Evolutionary conservation across 1,139 yeast genomes (phyloP).

Genomic region (Protomyces pachydermus): DNA sequence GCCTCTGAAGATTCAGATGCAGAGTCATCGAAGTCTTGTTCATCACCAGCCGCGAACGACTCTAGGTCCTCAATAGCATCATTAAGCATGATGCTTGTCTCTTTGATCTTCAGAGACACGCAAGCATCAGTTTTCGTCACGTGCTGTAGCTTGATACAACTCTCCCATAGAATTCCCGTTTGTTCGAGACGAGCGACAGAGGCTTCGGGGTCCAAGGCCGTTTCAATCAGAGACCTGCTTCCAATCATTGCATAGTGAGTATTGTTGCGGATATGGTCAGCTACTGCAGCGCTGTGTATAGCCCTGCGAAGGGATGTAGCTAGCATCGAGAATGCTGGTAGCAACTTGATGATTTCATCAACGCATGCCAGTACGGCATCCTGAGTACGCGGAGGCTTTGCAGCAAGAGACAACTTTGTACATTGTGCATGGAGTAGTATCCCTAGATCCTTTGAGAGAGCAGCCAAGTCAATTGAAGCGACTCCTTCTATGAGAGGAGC

Average conservation of each 20-base stretch:
- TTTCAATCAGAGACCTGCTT: conserved; percentile 1
- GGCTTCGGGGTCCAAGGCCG: conserved; percentile 2
- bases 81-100: conserved; percentile 5
- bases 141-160: conserved; percentile 9
- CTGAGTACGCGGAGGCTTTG: conserved; percentile 10
- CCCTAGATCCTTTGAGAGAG: conserved; percentile 6
- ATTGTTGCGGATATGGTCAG: conserved; percentile 8
- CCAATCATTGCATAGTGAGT: conserved; percentile 15
- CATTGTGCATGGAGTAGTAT: conserved; percentile 16
- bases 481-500: background rate
- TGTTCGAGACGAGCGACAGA: conserved; percentile 2
- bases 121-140: background rate
- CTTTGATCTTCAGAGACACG: conserved; percentile 1
- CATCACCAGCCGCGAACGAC: conserved; percentile 5
- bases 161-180: conserved; percentile 22
- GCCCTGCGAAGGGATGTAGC: background rate
- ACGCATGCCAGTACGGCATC: conserved; percentile 12
- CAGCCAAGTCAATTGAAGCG: background rate
- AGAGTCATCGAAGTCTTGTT: conserved; percentile 1
- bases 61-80: conserved; percentile 14
- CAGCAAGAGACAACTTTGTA: conserved; percentile 19
- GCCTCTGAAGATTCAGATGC: conserved; percentile 1
- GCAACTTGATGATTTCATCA: conserved; percentile 3
- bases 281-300: conserved; percentile 1
- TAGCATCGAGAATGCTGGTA: conserved; percentile 7